Percentiles rank a stretch among this genome's conserved stretches.
These are phyloP conservation scores for Russula brevipes DNA, from an alignment of 768 basidiomycete genomes.

Conservation along the genomic window DNA sequence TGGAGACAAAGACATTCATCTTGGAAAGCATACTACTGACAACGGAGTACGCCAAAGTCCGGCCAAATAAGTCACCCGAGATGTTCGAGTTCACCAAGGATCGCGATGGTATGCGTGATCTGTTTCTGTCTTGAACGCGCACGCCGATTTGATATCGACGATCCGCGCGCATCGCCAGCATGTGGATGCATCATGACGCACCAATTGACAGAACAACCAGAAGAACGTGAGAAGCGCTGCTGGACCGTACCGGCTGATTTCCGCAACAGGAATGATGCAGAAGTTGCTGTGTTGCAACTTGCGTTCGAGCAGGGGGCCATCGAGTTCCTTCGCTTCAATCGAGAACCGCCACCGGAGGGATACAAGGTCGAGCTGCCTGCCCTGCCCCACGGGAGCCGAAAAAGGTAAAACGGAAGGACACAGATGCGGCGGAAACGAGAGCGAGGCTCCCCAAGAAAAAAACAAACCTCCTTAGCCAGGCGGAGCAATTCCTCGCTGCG, in stretches of 20 bases:
- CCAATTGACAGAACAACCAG: constrained; percentile 34
- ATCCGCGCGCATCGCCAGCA: constrained; percentile 34
- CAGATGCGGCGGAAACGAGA: constrained; percentile 7
- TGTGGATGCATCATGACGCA: constrained; percentile 52
- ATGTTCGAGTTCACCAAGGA: constrained; percentile 41
- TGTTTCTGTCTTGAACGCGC: neutral
- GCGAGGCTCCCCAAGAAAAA: neutral
- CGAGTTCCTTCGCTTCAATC: constrained; percentile 56
- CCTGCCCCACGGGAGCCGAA: constrained; percentile 24
- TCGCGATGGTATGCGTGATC: constrained; percentile 43
- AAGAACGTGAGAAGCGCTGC: constrained; percentile 35
- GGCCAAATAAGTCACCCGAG: constrained; percentile 35
- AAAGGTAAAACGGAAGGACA: constrained; percentile 25
- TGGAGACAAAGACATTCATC: constrained; percentile 42
- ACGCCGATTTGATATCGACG: constrained; percentile 1
- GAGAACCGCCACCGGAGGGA: constrained; percentile 38
- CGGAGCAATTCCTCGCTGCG: constrained; percentile 10
- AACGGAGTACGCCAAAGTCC: constrained; percentile 42
- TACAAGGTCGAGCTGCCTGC: constrained; percentile 39
- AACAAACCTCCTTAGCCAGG: constrained; percentile 5
- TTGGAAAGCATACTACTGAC: constrained; percentile 42
- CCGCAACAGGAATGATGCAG: constrained; percentile 56
- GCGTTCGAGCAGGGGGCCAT: constrained; percentile 54
- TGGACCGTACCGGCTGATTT: constrained; percentile 49
- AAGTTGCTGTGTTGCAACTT: constrained; percentile 46